These are phyloP conservation scores for Ambrosia artemisiifolia DNA, from an alignment of 129 eudicot species.

Conservation along the genomic window DNA sequence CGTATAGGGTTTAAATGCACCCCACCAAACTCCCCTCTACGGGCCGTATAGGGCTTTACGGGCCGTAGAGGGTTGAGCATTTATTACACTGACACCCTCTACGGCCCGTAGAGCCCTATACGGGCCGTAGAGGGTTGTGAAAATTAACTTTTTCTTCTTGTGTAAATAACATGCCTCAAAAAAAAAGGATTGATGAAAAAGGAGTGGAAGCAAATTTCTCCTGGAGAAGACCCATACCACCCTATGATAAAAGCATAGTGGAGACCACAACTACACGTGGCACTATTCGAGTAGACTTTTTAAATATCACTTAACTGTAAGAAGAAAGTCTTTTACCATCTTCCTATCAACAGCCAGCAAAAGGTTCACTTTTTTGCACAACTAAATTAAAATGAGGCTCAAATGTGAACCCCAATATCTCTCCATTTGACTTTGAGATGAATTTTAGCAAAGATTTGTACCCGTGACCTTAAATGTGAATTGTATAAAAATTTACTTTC, in stretches of 20 bases:
- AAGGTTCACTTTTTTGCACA: slow-evolving; percentile 26
- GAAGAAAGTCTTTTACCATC: not conserved
- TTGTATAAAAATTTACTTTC: too few relatives aligned
- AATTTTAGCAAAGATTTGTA: not conserved
- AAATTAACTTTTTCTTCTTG: too few relatives aligned
- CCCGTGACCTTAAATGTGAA: not conserved
- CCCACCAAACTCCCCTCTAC: too few relatives aligned
- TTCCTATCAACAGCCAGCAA: slow-evolving; percentile 25
- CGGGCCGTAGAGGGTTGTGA: too few relatives aligned
- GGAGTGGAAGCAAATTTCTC: slow-evolving; percentile 45
- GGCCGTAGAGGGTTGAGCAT: too few relatives aligned
- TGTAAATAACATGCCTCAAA: too few relatives aligned
- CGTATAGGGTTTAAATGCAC: too few relatives aligned
- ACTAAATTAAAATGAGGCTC: slow-evolving; percentile 4
- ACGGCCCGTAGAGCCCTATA: too few relatives aligned
- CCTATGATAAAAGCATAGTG: slow-evolving; percentile 38
- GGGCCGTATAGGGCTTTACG: too few relatives aligned
- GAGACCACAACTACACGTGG: slow-evolving; percentile 36
- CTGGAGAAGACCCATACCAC: slow-evolving; percentile 38
- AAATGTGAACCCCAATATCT: slow-evolving; percentile 28
- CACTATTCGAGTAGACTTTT: slow-evolving; percentile 21
- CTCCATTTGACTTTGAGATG: slow-evolving; percentile 11
- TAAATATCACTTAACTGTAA: not conserved
- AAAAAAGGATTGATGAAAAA: slow-evolving; percentile 26
- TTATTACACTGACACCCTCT: too few relatives aligned